These are phyloP conservation scores for Colletotrichum sp. DNA, from an alignment of 2,329 filamentous ascomycete species.

Conservation along the genomic window DNA sequence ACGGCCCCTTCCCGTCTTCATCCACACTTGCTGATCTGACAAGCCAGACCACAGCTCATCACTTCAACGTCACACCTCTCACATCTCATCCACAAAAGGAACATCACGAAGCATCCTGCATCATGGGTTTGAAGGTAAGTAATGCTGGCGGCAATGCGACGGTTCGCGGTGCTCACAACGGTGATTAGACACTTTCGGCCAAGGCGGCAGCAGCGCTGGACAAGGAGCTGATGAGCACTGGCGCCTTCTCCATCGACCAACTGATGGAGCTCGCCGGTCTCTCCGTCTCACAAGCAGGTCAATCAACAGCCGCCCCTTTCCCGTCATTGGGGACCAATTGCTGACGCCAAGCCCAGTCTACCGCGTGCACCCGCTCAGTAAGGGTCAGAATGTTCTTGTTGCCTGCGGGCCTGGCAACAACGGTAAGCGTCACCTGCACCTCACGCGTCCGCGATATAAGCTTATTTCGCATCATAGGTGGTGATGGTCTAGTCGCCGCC, in stretches of 20 bases:
- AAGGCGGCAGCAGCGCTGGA: slow-evolving; percentile 90
- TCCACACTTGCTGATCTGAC: not conserved
- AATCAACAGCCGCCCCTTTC: not conserved
- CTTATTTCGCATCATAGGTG: slow-evolving; percentile 58
- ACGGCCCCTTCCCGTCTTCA: slow-evolving; percentile 8
- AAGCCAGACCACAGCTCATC: not conserved
- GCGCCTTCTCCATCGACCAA: slow-evolving; percentile 92
- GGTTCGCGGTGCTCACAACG: not conserved
- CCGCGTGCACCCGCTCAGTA: slow-evolving; percentile 76
- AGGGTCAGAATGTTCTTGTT: slow-evolving; percentile 77
- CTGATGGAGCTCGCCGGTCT: slow-evolving; percentile 96
- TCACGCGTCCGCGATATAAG: not conserved
- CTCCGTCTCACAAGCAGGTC: slow-evolving; percentile 89
- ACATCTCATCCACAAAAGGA: not conserved
- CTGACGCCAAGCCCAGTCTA: slow-evolving; percentile 65
- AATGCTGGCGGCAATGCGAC: slow-evolving; percentile 25
- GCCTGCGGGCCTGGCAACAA: slow-evolving; percentile 89
- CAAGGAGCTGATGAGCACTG: slow-evolving; percentile 88
- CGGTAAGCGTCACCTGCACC: slow-evolving; percentile 43
- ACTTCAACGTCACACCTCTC: not conserved
- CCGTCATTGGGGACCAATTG: not conserved
- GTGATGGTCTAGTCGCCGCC: slow-evolving; percentile 93
- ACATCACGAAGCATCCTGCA: not conserved
- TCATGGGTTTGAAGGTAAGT: slow-evolving; percentile 24
- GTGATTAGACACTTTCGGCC: slow-evolving; percentile 77